phyloP scores from a whole-genome alignment of 2,329 filamentous ascomycete species.

The Myriangium duriaei region DNA sequence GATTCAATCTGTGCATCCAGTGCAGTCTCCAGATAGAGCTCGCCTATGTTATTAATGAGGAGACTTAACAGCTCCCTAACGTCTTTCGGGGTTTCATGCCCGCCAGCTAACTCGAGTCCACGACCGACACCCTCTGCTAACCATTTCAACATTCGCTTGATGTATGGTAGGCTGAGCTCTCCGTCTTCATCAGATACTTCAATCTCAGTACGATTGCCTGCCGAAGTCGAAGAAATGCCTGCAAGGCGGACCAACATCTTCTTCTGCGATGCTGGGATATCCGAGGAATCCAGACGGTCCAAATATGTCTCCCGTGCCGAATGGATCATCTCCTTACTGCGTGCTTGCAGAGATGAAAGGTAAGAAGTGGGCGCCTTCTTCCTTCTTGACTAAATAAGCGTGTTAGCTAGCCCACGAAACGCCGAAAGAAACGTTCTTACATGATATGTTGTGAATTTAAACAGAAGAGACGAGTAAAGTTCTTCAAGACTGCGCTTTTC shows the following conservation, averaged over 20 bases:
- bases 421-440: slow-evolving; percentile 16
- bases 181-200: slow-evolving; percentile 88
- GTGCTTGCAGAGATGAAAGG: slow-evolving; percentile 81
- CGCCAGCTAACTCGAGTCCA: slow-evolving; percentile 78
- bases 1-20: slow-evolving; percentile 60
- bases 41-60: slow-evolving; percentile 75
- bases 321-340: slow-evolving; percentile 76
- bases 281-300: slow-evolving; percentile 75
- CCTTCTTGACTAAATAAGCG: slow-evolving; percentile 43
- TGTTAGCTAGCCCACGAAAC: neutral
- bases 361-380: slow-evolving; percentile 86
- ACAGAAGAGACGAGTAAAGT: slow-evolving; percentile 78
- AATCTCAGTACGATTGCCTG: slow-evolving; percentile 60
- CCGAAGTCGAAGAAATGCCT: slow-evolving; percentile 59
- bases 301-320: slow-evolving; percentile 86
- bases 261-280: slow-evolving; percentile 78
- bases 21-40: slow-evolving; percentile 58
- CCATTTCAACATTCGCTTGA: slow-evolving; percentile 98
- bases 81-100: slow-evolving; percentile 85
- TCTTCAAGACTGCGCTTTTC: slow-evolving; percentile 61
- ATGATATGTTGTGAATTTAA: slow-evolving; percentile 96
- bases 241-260: slow-evolving; percentile 82
- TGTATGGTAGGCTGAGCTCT: slow-evolving; percentile 64
- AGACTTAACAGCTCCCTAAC: slow-evolving; percentile 74
- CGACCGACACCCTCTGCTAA: slow-evolving; percentile 87